Evolutionary conservation across 2,329 filamentous ascomycete genomes (phyloP).

Genomic region (Penicillium rolfsii): DNA sequence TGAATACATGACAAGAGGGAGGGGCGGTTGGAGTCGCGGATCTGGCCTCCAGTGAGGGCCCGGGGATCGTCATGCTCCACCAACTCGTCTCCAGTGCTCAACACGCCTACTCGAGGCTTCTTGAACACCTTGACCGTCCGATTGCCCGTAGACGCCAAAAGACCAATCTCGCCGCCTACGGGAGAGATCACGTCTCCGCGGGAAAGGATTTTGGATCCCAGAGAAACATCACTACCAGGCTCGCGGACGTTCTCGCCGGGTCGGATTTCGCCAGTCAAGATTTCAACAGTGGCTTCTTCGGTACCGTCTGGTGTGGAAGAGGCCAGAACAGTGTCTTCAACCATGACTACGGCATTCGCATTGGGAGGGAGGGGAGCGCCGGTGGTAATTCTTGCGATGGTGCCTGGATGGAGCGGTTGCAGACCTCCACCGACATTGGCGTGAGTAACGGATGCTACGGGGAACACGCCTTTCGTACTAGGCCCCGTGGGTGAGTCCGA

Average conservation of each 20-base stretch:
- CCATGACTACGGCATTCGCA: constrained; percentile 92
- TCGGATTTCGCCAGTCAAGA: constrained; percentile 74
- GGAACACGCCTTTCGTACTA: constrained; percentile 76
- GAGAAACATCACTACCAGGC: constrained; percentile 80
- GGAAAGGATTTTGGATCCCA: constrained; percentile 69
- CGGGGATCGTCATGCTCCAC: constrained; percentile 69
- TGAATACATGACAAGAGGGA: constrained; percentile 77
- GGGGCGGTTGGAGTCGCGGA: constrained; percentile 90
- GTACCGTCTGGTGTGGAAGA: constrained; percentile 75
- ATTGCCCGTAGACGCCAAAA: constrained; percentile 83
- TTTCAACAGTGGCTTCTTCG: constrained; percentile 87
- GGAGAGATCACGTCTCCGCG: constrained; percentile 83
- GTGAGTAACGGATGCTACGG: constrained; percentile 84
- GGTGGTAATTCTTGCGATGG: constrained; percentile 89
- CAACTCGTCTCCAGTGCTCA: constrained; percentile 95
- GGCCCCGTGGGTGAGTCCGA: constrained; percentile 54
- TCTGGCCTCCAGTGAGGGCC: constrained; percentile 74
- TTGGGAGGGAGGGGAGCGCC: constrained; percentile 87
- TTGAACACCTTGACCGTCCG: constrained; percentile 71
- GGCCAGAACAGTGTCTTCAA: constrained; percentile 84
- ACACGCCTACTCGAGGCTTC: constrained; percentile 77
- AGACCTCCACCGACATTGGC: constrained; percentile 72
- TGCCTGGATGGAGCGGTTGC: constrained; percentile 66
- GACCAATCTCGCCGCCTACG: constrained; percentile 85
- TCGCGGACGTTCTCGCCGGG: constrained; percentile 87